These are phyloP conservation scores for Globisporangium abappressorium DNA, from an alignment of 352 stramenopile genomes.

Conservation along the genomic window DNA sequence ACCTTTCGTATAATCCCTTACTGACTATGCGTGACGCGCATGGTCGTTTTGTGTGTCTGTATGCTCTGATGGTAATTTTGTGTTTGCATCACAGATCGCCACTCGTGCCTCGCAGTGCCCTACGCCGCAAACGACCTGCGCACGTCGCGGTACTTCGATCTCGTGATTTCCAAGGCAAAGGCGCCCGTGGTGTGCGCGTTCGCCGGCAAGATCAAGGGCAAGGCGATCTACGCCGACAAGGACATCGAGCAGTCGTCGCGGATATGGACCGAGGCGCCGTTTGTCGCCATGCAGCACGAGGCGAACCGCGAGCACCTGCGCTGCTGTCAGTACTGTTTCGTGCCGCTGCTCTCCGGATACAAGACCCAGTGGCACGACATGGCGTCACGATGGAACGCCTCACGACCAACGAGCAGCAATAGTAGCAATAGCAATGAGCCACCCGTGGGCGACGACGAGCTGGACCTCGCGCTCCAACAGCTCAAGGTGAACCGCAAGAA, in stretches of 20 bases:
- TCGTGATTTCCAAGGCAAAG: constrained; percentile 58
- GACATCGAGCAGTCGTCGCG: constrained; percentile 40
- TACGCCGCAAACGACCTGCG: constrained; percentile 48
- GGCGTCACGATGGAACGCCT: constrained; percentile 24
- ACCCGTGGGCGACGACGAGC: constrained; percentile 22
- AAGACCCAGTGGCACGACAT: constrained; percentile 46
- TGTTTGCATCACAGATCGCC: constrained; percentile 15
- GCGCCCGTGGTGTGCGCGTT: constrained; percentile 59
- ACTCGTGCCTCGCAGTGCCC: constrained; percentile 52
- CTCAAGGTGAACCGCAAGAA: constrained; percentile 42
- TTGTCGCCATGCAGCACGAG: constrained; percentile 75
- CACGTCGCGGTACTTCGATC: constrained; percentile 56
- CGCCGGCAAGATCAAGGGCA: constrained; percentile 61
- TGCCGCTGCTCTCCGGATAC: constrained; percentile 55
- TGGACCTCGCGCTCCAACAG: constrained; percentile 42
- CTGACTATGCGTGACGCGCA: not conserved
- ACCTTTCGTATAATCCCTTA: not conserved
- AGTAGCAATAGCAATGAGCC: not conserved
- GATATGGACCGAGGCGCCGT: constrained; percentile 71
- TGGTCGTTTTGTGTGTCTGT: not conserved
- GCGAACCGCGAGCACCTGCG: constrained; percentile 31
- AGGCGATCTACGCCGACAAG: constrained; percentile 62
- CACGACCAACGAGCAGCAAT: not conserved
- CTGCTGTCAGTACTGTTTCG: constrained; percentile 74
- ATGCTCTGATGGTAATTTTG: not conserved